A percentile compares a stretch with the other conserved stretches of the same genome.
Conservation (phyloP, 2,329 filamentous ascomycete species). For the Boeremia lycopersici region DNA sequence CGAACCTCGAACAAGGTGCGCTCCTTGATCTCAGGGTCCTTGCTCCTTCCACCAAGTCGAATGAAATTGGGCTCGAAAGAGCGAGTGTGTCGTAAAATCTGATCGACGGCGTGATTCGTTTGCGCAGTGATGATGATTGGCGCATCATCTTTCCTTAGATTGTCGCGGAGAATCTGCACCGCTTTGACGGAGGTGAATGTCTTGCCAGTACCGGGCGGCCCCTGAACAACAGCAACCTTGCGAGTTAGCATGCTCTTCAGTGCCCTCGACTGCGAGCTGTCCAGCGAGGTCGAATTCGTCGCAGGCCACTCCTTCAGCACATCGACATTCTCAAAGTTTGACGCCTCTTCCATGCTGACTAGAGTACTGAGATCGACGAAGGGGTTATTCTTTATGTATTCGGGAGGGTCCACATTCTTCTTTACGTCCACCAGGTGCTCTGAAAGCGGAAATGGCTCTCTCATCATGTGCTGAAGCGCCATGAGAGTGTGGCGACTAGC, state of each 20-base stretch:
- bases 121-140: conserved; percentile 83
- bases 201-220: conserved; percentile 80
- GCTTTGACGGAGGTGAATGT: conserved; percentile 80
- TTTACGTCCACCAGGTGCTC: conserved; percentile 64
- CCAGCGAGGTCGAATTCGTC: conserved; percentile 59
- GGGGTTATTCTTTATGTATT: conserved; percentile 59
- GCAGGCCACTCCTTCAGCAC: conserved; percentile 62
- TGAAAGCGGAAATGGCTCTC: conserved; percentile 66
- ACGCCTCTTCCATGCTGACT: conserved; percentile 46
- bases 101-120: conserved; percentile 89
- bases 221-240: conserved; percentile 78
- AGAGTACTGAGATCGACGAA: conserved; percentile 57
- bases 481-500: conserved; percentile 73
- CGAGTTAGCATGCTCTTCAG: conserved; percentile 73
- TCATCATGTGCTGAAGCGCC: conserved; percentile 69
- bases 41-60: conserved; percentile 72
- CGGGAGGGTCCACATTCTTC: conserved; percentile 55
- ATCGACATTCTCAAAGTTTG: conserved; percentile 56
- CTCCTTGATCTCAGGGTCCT: conserved; percentile 67
- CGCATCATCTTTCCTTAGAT: conserved; percentile 60
- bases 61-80: conserved; percentile 67
- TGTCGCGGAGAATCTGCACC: conserved; percentile 68
- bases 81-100: conserved; percentile 71
- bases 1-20: conserved; percentile 71
- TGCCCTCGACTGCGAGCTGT: conserved; percentile 73